These are phyloP conservation scores for Tuber indicum DNA, from an alignment of 495 filamentous ascomycete genomes.

Conservation along the genomic window DNA sequence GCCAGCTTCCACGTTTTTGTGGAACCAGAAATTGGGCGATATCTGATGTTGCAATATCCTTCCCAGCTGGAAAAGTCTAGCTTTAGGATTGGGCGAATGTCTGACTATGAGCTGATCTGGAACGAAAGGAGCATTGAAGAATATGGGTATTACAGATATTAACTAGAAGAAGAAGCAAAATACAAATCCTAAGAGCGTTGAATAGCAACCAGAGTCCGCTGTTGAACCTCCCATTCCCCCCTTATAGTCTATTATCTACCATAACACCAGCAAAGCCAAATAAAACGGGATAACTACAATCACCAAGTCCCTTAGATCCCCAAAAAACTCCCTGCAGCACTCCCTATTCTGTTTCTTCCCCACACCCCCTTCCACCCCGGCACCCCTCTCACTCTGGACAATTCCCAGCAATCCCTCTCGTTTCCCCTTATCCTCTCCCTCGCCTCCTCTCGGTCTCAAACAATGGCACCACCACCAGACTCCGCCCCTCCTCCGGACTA, in stretches of 20 bases:
- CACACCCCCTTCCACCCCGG: background rate
- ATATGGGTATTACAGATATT: background rate
- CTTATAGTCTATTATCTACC: background rate
- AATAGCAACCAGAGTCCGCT: background rate
- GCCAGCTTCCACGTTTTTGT: background rate
- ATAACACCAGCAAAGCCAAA: background rate
- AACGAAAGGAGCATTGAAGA: background rate
- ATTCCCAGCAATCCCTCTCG: background rate
- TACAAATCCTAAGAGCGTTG: background rate
- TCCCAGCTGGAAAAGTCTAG: background rate
- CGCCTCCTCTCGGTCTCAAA: background rate
- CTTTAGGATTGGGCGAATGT: background rate
- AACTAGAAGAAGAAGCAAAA: background rate
- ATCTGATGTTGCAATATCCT: background rate
- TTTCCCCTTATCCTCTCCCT: background rate
- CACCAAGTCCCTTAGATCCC: background rate
- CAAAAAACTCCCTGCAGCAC: background rate
- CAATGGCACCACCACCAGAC: background rate
- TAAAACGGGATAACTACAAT: background rate
- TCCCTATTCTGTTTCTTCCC: background rate
- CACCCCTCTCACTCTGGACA: background rate
- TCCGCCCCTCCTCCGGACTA: background rate
- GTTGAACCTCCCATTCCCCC: background rate
- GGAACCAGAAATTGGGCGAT: background rate
- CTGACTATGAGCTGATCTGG: background rate